Percentiles rank a stretch among this genome's conserved stretches.
Evolutionary conservation across 495 filamentous ascomycete species (phyloP).

Genomic region (Hyaloscypha variabilis): DNA sequence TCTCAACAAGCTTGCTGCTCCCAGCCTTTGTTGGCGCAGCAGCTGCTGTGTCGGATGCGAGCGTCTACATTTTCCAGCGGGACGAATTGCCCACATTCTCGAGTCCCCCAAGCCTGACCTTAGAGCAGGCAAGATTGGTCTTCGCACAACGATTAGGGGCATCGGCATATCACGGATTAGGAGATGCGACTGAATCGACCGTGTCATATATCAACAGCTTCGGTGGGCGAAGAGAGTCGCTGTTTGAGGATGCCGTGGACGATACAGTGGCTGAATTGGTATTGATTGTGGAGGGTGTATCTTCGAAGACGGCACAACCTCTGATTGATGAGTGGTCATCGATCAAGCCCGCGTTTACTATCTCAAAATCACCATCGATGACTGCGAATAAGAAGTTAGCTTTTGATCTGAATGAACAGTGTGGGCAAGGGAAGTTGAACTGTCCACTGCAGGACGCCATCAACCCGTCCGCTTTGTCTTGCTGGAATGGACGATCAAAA

Average conservation of each 20-base stretch:
- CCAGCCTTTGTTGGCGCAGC: slow-evolving; percentile 39
- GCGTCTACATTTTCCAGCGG: slow-evolving; percentile 30
- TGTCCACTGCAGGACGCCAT: slow-evolving; percentile 44
- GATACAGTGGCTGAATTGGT: slow-evolving; percentile 48
- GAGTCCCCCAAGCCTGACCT: slow-evolving; percentile 38
- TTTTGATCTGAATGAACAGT: slow-evolving; percentile 35
- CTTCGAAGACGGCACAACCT: slow-evolving; percentile 35
- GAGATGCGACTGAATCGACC: slow-evolving; percentile 25
- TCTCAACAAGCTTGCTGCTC: slow-evolving; percentile 38
- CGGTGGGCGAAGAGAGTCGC: slow-evolving; percentile 26
- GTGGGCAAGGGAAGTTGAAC: slow-evolving; percentile 22
- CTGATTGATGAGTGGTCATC: slow-evolving; percentile 33
- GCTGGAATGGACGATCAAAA: slow-evolving; percentile 49
- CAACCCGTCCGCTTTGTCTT: slow-evolving; percentile 43
- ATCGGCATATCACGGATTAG: slow-evolving; percentile 32
- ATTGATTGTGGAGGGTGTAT: slow-evolving; percentile 50
- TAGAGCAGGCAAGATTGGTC: slow-evolving; percentile 42
- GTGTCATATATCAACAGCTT: slow-evolving; percentile 34
- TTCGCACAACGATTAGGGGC: slow-evolving; percentile 42
- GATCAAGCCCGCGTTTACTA: slow-evolving; percentile 42
- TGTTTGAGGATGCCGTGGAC: slow-evolving; percentile 40
- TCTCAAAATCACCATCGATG: slow-evolving; percentile 41
- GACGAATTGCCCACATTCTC: slow-evolving; percentile 26
- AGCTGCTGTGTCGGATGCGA: slow-evolving; percentile 29
- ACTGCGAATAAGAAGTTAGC: slow-evolving; percentile 39